Evolutionary conservation across 2,329 filamentous ascomycete species (phyloP).

Genomic region (Thielaviopsis ethacetica): DNA sequence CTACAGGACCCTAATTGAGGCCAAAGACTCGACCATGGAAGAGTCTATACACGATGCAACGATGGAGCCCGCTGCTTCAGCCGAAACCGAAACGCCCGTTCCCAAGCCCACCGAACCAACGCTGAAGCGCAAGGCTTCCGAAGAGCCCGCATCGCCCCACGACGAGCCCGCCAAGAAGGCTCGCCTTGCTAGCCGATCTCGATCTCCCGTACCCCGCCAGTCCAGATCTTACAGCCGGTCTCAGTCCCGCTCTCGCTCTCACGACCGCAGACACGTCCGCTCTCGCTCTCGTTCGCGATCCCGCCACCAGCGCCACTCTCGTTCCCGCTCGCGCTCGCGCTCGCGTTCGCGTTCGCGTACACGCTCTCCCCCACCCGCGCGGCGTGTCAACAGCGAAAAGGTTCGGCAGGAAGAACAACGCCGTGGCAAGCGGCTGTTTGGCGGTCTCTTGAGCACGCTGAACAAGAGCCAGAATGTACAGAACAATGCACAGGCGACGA

Average conservation of each 20-base stretch:
- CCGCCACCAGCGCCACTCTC: neutral
- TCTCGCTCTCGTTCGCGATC: neutral
- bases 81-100: too few relatives aligned
- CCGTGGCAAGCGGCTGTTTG: slow-evolving; percentile 72
- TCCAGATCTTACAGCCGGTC: neutral
- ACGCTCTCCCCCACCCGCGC: neutral
- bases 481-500: slow-evolving; percentile 17
- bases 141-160: neutral
- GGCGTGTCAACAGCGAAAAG: slow-evolving; percentile 1
- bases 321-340: neutral
- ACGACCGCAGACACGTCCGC: neutral
- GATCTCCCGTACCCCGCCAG: neutral
- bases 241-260: neutral
- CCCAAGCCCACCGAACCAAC: neutral
- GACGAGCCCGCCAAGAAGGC: slow-evolving; percentile 6
- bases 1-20: too few relatives aligned
- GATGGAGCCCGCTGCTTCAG: too few relatives aligned
- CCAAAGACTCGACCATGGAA: neutral
- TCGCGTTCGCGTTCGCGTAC: neutral
- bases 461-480: slow-evolving; percentile 34
- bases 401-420: slow-evolving; percentile 55
- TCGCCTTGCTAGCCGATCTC: neutral
- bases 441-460: slow-evolving; percentile 60
- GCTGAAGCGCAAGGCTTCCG: slow-evolving; percentile 9
- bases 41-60: neutral